These are phyloP conservation scores for Sergeia podlipaevii DNA, from an alignment of 208 protist species.

Conservation along the genomic window DNA sequence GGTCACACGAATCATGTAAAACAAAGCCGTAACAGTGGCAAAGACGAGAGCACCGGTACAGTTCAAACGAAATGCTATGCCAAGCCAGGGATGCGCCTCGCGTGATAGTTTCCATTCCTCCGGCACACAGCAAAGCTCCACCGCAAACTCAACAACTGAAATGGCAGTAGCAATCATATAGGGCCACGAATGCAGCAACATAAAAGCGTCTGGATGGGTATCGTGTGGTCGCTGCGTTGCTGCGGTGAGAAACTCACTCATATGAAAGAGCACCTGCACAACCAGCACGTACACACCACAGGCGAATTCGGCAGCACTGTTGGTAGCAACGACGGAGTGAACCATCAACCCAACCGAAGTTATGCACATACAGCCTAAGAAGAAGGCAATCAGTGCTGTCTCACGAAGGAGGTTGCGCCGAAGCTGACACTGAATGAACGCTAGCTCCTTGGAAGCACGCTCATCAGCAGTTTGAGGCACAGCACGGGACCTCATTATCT, in stretches of 20 bases:
- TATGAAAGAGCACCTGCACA: constrained; percentile 64
- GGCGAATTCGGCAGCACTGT: constrained; percentile 36
- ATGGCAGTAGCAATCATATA: constrained; percentile 50
- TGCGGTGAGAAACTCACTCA: constrained; percentile 72
- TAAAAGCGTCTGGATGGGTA: constrained; percentile 69
- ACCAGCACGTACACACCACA: constrained; percentile 59
- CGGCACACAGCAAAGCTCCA: constrained; percentile 55
- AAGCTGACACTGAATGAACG: constrained; percentile 13
- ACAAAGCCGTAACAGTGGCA: constrained; percentile 31
- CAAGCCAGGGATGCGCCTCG: too few species aligned
- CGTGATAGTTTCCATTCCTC: constrained; percentile 60
- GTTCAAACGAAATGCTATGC: constrained; percentile 59
- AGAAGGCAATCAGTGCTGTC: constrained; percentile 53
- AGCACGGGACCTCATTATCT: too few species aligned
- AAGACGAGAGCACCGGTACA: constrained; percentile 21
- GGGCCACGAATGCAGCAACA: constrained; percentile 73
- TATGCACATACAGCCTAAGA: constrained; percentile 36
- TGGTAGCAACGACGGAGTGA: constrained; percentile 22
- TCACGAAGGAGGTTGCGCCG: constrained; percentile 42
- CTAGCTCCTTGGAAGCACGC: neutral
- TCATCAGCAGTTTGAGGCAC: neutral
- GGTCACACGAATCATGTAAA: constrained; percentile 69
- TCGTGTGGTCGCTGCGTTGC: constrained; percentile 46
- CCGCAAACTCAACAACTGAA: constrained; percentile 62
- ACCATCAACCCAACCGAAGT: constrained; percentile 23